Percentiles rank a stretch among this genome's conserved stretches.
These are phyloP conservation scores for Voacanga thouarsii DNA, from an alignment of 257 asterid genomes.

Conservation along the genomic window DNA sequence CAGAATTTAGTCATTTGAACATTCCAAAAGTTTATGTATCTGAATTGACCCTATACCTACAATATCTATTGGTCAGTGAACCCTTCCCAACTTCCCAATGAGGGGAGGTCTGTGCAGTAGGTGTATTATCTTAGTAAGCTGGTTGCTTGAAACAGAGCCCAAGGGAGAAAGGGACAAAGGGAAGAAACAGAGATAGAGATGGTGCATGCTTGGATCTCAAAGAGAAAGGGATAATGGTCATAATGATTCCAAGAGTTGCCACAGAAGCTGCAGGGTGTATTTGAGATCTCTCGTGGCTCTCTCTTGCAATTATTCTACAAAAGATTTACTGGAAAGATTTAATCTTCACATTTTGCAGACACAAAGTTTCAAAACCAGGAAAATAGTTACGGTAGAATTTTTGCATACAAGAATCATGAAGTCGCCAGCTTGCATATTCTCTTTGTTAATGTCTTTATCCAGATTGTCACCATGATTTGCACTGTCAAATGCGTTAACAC, in stretches of 20 bases:
- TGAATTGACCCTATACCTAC: not conserved
- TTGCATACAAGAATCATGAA: slow-evolving; percentile 75
- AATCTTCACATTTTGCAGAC: not conserved
- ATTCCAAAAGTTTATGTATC: not conserved
- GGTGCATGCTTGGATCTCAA: not conserved
- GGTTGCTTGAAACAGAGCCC: slow-evolving; percentile 1
- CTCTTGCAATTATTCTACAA: not conserved
- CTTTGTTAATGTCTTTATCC: slow-evolving; percentile 66
- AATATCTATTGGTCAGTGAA: not conserved
- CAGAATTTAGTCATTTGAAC: slow-evolving; percentile 5
- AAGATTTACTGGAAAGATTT: not conserved
- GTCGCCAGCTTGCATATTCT: slow-evolving; percentile 64
- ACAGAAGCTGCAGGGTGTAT: not conserved
- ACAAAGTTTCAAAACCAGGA: slow-evolving; percentile 11
- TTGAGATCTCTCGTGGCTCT: not conserved
- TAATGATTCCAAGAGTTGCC: slow-evolving; percentile 3
- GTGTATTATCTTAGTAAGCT: not conserved
- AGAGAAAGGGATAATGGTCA: not conserved
- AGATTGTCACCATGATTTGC: slow-evolving; percentile 57
- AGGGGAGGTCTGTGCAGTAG: no score
- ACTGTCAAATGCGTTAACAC: slow-evolving; percentile 53
- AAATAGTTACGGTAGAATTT: slow-evolving; percentile 14
- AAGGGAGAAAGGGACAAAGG: not conserved
- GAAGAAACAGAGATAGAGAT: not conserved
- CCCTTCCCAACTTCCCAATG: not conserved